A percentile compares a stretch with the other conserved stretches of the same genome.
Evolutionary conservation across 164 flowering plant genomes (phyloP).

Genomic region (Macadamia tetraphylla): DNA sequence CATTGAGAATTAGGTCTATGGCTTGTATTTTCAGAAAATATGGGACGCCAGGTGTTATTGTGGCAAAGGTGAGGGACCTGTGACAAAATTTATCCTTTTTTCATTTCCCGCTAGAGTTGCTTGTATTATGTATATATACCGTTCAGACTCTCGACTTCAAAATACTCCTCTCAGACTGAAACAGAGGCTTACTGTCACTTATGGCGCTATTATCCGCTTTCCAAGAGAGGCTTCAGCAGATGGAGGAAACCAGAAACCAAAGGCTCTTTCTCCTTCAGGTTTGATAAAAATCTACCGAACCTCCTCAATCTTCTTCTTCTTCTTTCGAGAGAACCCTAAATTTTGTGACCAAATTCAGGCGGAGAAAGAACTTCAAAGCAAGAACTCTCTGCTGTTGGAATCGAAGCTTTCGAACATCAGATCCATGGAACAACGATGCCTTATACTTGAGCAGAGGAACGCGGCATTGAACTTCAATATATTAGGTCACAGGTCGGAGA

Average conservation of each 20-base stretch:
- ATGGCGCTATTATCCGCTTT: conserved; percentile 57
- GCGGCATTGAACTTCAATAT: conserved; percentile 33
- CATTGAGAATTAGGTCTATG: too few species aligned
- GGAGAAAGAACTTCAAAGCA: conserved; percentile 48
- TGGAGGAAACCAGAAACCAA: conserved; percentile 50
- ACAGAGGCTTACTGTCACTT: too few species aligned
- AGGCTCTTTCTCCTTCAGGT: conserved; percentile 62
- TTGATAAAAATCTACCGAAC: too few species aligned
- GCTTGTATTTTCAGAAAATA: too few species aligned
- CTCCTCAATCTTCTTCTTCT: neutral
- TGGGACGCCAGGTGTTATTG: too few species aligned
- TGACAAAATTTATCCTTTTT: too few species aligned
- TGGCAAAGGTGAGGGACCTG: too few species aligned
- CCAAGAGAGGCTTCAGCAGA: conserved; percentile 43
- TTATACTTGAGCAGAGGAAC: conserved; percentile 37
- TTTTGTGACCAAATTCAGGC: conserved; percentile 26
- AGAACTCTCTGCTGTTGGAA: conserved; percentile 28
- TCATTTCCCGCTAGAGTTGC: too few species aligned
- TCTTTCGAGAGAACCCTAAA: neutral
- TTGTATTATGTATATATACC: too few species aligned
- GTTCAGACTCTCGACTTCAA: too few species aligned
- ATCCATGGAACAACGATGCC: conserved; percentile 41
- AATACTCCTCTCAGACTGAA: too few species aligned
- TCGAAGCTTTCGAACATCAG: conserved; percentile 34
- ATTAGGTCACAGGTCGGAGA: conserved; percentile 36